These are phyloP conservation scores for Viola pubescens DNA, from an alignment of 441 rosid genomes.

Conservation along the genomic window DNA sequence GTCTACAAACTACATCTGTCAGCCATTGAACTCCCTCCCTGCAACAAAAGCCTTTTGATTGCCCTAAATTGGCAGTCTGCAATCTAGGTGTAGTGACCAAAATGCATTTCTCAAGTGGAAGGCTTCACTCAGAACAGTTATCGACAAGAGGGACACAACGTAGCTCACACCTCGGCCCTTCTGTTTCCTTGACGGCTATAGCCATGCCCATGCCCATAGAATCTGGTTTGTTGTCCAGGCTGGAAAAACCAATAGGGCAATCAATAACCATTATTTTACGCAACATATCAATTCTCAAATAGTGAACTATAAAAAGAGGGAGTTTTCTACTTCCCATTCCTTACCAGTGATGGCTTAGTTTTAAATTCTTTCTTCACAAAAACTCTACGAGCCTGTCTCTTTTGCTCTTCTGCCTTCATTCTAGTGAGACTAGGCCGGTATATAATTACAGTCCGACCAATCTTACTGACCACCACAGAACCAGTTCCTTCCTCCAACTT, in stretches of 20 bases:
- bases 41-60: no score
- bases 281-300: neutral
- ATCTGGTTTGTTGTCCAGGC: slow-evolving; percentile 26
- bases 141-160: neutral
- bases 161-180: slow-evolving; percentile 19
- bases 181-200: slow-evolving; percentile 35
- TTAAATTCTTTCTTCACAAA: slow-evolving; percentile 26
- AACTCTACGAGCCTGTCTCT: slow-evolving; percentile 32
- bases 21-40: no score
- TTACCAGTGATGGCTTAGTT: slow-evolving; percentile 28
- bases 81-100: no score
- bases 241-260: slow-evolving; percentile 18
- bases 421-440: slow-evolving; percentile 74
- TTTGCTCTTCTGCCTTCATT: slow-evolving; percentile 74
- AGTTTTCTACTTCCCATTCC: neutral
- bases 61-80: no score
- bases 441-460: slow-evolving; percentile 72
- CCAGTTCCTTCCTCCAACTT: slow-evolving; percentile 62
- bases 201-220: slow-evolving; percentile 17
- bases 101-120: neutral
- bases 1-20: no score
- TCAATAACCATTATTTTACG: neutral
- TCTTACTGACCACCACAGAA: slow-evolving; percentile 67
- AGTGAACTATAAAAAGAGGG: neutral
- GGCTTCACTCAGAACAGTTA: no score